Base-by-base conservation (phyloP, 2,329 filamentous ascomycete species). In the Sclerotiophoma versabilis region DNA sequence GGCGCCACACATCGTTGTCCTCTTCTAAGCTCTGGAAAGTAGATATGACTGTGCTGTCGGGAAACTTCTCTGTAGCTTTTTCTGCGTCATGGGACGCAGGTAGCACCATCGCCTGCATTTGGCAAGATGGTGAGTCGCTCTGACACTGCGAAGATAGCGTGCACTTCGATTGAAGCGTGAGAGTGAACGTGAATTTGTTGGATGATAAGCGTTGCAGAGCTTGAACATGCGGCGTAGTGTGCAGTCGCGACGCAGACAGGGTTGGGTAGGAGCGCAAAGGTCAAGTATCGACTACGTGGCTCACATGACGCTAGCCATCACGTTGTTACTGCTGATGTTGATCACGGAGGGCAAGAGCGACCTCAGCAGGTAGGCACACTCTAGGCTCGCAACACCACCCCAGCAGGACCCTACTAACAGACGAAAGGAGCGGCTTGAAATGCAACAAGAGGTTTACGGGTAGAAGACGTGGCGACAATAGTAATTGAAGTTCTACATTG, bases 281-380 rank as follows among this genome's bases (percentile, higher is more conserved):
- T 10, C 11, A 10, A 32, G 4, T 32, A 32, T 8, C 19, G 25
- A 29, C 25, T 5, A 37, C 20, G 33, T n/a, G n/a, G n/a, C n/a
- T n/a, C n/a, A n/a, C n/a, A n/a, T n/a, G n/a, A n/a, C n/a, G n/a
- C n/a, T n/a, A n/a, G n/a, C n/a, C n/a, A n/a, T n/a, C n/a, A 22
- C 2, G 8, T 37, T 1, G 19, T 22, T 19, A 37, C 33, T 39
- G 46, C 37, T 43, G 22, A 30, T 14, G 15, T 46, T 27, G 33
- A 22, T 14, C 7, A 36, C 23, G 15, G 20, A 44, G 15, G 38
- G 50, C 38, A 54, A 25, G 50, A 38, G 44, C 47, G 20, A 39
- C 12, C 9, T 15, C n/a, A 29, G 25, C 27, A 52, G 23, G 42
- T 22, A 51, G 25, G 17, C 29, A 27, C 20, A 17, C 23, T 9